Conservation (phyloP, 345 rosid genomes). For the Noccaea caerulescens region DNA sequence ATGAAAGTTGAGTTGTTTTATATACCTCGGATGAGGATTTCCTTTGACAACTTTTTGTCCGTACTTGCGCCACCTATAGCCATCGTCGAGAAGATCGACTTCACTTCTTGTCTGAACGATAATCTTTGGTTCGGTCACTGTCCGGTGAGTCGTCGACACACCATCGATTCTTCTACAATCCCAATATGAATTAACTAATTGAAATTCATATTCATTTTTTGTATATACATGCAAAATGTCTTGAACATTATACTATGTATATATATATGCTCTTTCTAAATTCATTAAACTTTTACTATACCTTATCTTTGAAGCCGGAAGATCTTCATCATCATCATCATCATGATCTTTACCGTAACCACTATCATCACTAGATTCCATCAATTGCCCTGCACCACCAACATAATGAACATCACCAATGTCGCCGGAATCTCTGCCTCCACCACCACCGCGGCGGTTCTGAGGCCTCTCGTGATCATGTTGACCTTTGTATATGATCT, state of each 20-base stretch:
- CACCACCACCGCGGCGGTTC: constrained; percentile 67
- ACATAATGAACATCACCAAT: constrained; percentile 38
- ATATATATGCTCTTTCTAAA: not conserved
- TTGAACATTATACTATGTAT: not conserved
- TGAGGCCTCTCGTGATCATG: constrained; percentile 90
- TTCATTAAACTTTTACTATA: constrained; percentile 26
- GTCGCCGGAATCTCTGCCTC: constrained; percentile 31
- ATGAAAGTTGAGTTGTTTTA: not conserved
- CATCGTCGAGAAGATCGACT: constrained; percentile 97
- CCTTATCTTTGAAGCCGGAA: constrained; percentile 69
- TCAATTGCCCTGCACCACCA: constrained; percentile 36
- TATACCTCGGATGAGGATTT: constrained; percentile 89
- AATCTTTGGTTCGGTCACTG: constrained; percentile 85
- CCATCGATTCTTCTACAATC: constrained; percentile 57
- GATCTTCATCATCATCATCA: constrained; percentile 58
- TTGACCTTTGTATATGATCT: constrained; percentile 91
- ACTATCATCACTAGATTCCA: constrained; percentile 46
- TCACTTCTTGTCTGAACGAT: constrained; percentile 96
- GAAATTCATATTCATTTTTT: not conserved
- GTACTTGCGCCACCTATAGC: constrained; percentile 97
- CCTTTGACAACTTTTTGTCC: constrained; percentile 99
- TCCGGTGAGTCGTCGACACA: constrained; percentile 62
- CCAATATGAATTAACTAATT: constrained; percentile 5
- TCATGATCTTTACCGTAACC: constrained; percentile 51
- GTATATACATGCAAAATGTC: not conserved